phyloP scores from a whole-genome alignment of 2,329 filamentous ascomycete species.

The Ploettnerulaceae sp. region DNA sequence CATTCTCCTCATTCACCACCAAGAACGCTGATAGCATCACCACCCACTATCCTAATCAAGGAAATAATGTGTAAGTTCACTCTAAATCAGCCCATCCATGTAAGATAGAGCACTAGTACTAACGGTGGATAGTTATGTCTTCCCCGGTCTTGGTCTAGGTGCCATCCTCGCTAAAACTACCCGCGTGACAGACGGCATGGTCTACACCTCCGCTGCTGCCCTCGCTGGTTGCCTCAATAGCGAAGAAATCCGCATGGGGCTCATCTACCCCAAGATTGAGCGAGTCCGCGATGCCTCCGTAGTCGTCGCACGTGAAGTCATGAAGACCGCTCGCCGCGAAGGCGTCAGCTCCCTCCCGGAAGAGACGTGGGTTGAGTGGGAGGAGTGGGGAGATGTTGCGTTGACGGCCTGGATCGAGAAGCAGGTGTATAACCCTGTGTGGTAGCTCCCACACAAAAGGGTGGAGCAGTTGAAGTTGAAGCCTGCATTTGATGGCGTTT shows the following conservation, averaged over 20 bases:
- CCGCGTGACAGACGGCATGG: constrained; percentile 89
- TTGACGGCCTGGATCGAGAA: constrained; percentile 56
- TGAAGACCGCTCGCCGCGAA: constrained; percentile 82
- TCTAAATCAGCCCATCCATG: too few species aligned
- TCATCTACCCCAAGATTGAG: constrained; percentile 87
- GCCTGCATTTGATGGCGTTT: background rate
- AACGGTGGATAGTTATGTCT: constrained; percentile 71
- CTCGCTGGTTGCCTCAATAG: constrained; percentile 72
- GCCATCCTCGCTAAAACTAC: constrained; percentile 87
- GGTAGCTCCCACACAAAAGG: constrained; percentile 18
- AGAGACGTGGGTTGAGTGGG: constrained; percentile 66
- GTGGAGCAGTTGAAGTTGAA: too few species aligned
- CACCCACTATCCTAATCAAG: constrained; percentile 75
- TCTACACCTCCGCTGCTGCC: constrained; percentile 85
- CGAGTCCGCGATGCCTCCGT: constrained; percentile 89
- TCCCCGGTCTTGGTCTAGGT: constrained; percentile 91
- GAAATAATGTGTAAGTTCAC: constrained; percentile 85
- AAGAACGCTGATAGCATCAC: constrained; percentile 56
- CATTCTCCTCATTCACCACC: constrained; percentile 70
- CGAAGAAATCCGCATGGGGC: constrained; percentile 75
- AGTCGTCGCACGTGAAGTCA: constrained; percentile 82
- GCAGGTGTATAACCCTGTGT: constrained; percentile 53
- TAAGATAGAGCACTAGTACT: too few species aligned
- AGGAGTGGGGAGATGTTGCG: constrained; percentile 63
- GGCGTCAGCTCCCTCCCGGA: constrained; percentile 68